These are phyloP conservation scores for Cladosporium sp. DNA, from an alignment of 2,329 filamentous ascomycete species.

Conservation along the genomic window DNA sequence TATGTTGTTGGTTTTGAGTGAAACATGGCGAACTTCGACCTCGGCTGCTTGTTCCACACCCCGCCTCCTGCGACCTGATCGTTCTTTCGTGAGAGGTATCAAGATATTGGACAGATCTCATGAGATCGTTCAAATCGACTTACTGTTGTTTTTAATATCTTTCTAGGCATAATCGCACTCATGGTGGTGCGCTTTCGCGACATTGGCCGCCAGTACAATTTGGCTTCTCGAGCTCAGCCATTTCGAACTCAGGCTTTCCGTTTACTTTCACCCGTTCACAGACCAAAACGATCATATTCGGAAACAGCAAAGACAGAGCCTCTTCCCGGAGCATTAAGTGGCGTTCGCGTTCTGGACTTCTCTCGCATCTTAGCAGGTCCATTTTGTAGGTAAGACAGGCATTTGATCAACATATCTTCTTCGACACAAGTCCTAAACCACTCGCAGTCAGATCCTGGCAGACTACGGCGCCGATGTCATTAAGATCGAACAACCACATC, in stretches of 20 bases:
- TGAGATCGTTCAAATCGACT: too few species aligned
- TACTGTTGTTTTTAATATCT: too few species aligned
- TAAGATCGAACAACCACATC: slow-evolving; percentile 27
- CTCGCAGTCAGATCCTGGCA: slow-evolving; percentile 23
- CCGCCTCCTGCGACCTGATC: not conserved
- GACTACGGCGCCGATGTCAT: slow-evolving; percentile 30
- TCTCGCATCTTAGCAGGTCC: slow-evolving; percentile 24
- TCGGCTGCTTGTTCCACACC: slow-evolving; percentile 3
- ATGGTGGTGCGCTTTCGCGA: not conserved
- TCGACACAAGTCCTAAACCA: too few species aligned
- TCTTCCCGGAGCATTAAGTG: slow-evolving; percentile 16
- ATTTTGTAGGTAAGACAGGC: slow-evolving; percentile 11
- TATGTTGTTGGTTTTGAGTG: too few species aligned
- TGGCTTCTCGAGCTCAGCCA: not conserved
- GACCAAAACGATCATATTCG: not conserved
- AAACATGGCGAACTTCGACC: not conserved
- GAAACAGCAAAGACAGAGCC: not conserved
- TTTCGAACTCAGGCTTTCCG: too few species aligned
- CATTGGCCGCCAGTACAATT: not conserved
- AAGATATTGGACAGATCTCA: too few species aligned
- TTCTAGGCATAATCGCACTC: too few species aligned
- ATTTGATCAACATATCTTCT: too few species aligned
- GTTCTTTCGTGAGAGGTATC: too few species aligned
- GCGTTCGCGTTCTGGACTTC: slow-evolving; percentile 24
- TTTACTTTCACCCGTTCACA: too few species aligned